Percentiles rank a stretch among this genome's conserved stretches.
Evolutionary conservation across 2,329 filamentous ascomycete genomes (phyloP).

Genomic region (Monilinia laxa): DNA sequence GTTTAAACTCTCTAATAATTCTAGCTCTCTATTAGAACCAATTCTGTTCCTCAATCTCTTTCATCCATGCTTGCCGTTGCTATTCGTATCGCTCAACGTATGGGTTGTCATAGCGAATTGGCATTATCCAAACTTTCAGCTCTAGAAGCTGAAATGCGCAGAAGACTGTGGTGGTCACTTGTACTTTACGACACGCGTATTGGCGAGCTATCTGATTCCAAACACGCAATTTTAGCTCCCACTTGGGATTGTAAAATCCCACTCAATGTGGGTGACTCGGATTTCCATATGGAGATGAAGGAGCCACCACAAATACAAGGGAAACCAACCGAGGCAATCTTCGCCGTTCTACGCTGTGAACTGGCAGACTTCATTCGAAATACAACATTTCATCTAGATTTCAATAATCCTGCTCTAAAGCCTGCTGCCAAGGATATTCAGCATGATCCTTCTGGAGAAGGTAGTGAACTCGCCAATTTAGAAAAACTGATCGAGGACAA

Average conservation of each 20-base stretch:
- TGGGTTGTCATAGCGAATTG: constrained; percentile 67
- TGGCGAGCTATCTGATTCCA: constrained; percentile 61
- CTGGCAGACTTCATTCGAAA: constrained; percentile 48
- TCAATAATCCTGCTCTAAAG: constrained; percentile 31
- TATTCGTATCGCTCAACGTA: constrained; percentile 64
- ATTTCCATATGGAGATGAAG: constrained; percentile 57
- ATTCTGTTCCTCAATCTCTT: constrained; percentile 58
- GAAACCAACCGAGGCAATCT: constrained; percentile 60
- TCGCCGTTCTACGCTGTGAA: constrained; percentile 56
- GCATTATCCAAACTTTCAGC: constrained; percentile 45
- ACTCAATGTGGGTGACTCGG: constrained; percentile 61
- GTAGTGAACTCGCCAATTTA: constrained; percentile 34
- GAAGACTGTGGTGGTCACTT: constrained; percentile 72
- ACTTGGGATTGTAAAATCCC: constrained; percentile 57
- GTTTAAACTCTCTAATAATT: constrained; percentile 26
- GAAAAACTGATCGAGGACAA: constrained; percentile 46
- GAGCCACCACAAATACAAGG: constrained; percentile 50
- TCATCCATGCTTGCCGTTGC: constrained; percentile 64
- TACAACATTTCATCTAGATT: constrained; percentile 33
- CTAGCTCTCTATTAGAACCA: constrained; percentile 34
- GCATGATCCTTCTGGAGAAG: constrained; percentile 20
- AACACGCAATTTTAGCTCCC: constrained; percentile 41
- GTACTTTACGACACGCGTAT: constrained; percentile 67
- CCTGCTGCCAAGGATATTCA: constrained; percentile 28
- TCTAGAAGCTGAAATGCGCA: constrained; percentile 69